Evolutionary conservation across 2,329 filamentous ascomycete species (phyloP), one percentile per base, ranked within the genome.

Genomic region (Emergomyces pasteurianus): DNA sequence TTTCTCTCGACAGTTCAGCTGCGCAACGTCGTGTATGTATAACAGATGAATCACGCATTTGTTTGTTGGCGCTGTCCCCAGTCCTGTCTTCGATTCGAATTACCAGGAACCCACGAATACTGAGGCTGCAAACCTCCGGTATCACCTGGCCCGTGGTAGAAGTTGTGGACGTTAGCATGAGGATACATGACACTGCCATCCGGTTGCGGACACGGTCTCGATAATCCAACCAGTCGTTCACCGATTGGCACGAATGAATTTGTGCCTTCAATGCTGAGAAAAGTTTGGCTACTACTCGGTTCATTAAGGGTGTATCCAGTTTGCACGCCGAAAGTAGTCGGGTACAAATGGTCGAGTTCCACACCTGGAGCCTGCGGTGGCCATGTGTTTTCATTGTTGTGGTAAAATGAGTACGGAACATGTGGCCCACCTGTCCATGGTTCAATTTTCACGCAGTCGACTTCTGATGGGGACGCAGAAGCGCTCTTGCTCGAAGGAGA

Each of bases 401-500:
- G 31, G 26, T 58, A 61, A 23, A 47, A 42, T 14, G 42, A 16
- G 49, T 53, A 61, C 16, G 52, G 42, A 21, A n/a, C 36, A n/a
- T 26, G 43, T 18, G 31, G 28, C 3, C 7, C 26, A 3, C 36
- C 31, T n/a, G 36, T 21, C 14, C 43, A 52, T 16, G 53, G 43
- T 42, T 61, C 59, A 58, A 28, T 46, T 47, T 61, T 61, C 23
- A 58, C 59, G 23, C 34, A 40, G 31, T 54, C 58, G 23, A 23
- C 14, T 8, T 54, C 58, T 64, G 36, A 58, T 63, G 60, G 62
- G 34, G 59, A 57, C 67, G 62, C 46, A 68, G 59, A 49, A 66
- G 62, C 21, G 18, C 43, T 43, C 52, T 38, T 42, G 28, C 57
- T 65, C 54, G 60, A 69, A 16, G 68, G 66, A 0, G 68, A 69